Evolutionary conservation across 2,329 filamentous ascomycete species (phyloP).

Genomic region (Neobulgaria alba): DNA sequence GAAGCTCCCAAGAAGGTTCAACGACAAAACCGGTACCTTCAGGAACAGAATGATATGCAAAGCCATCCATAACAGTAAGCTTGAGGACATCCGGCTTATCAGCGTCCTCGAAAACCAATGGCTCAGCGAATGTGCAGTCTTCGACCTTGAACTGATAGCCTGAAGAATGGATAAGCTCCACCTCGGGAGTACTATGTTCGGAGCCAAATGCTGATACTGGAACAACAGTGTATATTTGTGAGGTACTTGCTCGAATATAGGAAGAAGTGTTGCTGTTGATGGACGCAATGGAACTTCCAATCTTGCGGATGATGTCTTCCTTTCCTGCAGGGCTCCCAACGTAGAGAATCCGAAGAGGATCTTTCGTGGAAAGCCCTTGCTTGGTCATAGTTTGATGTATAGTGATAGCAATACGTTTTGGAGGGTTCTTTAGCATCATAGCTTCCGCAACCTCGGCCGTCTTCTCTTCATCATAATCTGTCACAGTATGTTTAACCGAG

Average conservation of each 20-base stretch:
- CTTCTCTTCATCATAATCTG: conserved; percentile 35
- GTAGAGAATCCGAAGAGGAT: conserved; percentile 42
- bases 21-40: conserved; percentile 31
- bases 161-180: conserved; percentile 44
- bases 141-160: conserved; percentile 44
- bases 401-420: conserved; percentile 33
- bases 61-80: conserved; percentile 29
- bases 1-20: conserved; percentile 37
- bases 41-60: conserved; percentile 30
- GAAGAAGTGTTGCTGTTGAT: conserved; percentile 26
- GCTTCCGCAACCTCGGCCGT: conserved; percentile 29
- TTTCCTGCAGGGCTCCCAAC: conserved; percentile 35
- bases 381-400: conserved; percentile 42
- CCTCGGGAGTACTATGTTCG: conserved; percentile 34
- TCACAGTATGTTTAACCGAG: conserved; percentile 39
- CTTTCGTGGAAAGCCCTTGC: conserved; percentile 35
- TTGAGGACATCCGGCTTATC: conserved; percentile 35
- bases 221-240: conserved; percentile 43
- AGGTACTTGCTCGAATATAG: conserved; percentile 27
- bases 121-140: conserved; percentile 36
- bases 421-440: conserved; percentile 29
- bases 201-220: conserved; percentile 42
- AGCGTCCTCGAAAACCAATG: conserved; percentile 25
- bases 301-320: conserved; percentile 37
- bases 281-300: conserved; percentile 40